Evolutionary conservation across 441 rosid species (phyloP).

Genomic region (Populus hybrid): DNA sequence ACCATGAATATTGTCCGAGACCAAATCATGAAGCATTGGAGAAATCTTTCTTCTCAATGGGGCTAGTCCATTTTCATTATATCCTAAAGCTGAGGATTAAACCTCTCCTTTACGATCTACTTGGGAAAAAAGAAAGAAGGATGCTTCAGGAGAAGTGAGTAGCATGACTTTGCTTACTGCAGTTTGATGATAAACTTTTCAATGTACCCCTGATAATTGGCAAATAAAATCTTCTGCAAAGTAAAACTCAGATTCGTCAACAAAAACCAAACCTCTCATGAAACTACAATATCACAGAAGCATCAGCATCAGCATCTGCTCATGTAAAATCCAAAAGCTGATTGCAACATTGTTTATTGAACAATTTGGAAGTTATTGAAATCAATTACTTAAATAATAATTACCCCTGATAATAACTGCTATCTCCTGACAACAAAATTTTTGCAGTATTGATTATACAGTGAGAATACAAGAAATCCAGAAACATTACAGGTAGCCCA

Average conservation of each 20-base stretch:
- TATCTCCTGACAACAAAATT: background rate
- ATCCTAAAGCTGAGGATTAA: no score
- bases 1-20: no score
- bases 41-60: no score
- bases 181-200: no score
- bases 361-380: background rate
- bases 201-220: no score
- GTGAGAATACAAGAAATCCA: background rate
- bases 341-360: background rate
- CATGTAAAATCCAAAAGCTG: background rate
- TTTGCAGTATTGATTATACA: background rate
- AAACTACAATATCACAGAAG: background rate
- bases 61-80: no score
- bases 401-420: background rate
- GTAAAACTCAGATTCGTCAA: background rate
- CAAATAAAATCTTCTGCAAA: background rate
- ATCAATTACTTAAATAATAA: no score
- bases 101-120: no score
- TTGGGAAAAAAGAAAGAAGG: no score
- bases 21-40: no score
- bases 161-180: no score
- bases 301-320: background rate
- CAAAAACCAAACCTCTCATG: background rate
- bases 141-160: no score
- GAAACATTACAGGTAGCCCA: background rate